Evolutionary conservation across 2,329 filamentous ascomycete genomes (phyloP).

Genomic region (Zasmidium angulare): DNA sequence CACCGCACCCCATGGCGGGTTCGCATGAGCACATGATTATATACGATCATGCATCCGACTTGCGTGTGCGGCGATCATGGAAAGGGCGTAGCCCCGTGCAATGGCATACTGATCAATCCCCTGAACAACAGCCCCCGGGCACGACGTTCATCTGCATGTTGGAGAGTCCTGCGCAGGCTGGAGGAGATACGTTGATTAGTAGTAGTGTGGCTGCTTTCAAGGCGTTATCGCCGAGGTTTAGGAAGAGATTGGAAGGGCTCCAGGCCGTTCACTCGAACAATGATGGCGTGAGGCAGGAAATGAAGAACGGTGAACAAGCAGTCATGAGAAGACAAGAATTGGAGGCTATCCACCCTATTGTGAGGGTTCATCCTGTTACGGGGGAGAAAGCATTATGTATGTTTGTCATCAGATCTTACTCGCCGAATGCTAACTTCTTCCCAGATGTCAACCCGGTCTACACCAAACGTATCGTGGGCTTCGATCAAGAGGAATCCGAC

Average conservation of each 20-base stretch:
- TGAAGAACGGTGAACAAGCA: conserved; percentile 25
- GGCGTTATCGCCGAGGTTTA: conserved; percentile 28
- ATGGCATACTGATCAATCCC: conserved; percentile 11
- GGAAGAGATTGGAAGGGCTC: conserved; percentile 28
- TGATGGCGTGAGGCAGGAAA: conserved; percentile 21
- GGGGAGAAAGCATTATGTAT: conserved; percentile 72
- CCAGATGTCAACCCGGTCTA: conserved; percentile 72
- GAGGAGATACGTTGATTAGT: conserved; percentile 8
- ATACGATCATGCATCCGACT: conserved; percentile 15
- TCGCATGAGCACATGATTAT: conserved; percentile 16
- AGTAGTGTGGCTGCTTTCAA: conserved; percentile 21
- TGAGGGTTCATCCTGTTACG: conserved; percentile 73
- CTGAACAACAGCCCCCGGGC: conserved; percentile 33
- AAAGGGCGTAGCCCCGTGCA: conserved; percentile 10
- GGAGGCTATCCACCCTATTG: conserved; percentile 64
- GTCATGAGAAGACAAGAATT: conserved; percentile 35
- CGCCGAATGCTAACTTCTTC: neutral
- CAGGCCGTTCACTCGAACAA: conserved; percentile 16
- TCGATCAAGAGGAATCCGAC: conserved; percentile 82
- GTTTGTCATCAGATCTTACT: neutral
- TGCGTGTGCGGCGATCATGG: conserved; percentile 16
- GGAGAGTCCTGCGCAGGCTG: conserved; percentile 1
- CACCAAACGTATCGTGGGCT: conserved; percentile 73
- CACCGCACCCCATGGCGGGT: conserved; percentile 12
- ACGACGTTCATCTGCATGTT: conserved; percentile 32